Evolutionary conservation across 2,329 filamentous ascomycete genomes (phyloP).

Genomic region (Aquanectria penicillioides): DNA sequence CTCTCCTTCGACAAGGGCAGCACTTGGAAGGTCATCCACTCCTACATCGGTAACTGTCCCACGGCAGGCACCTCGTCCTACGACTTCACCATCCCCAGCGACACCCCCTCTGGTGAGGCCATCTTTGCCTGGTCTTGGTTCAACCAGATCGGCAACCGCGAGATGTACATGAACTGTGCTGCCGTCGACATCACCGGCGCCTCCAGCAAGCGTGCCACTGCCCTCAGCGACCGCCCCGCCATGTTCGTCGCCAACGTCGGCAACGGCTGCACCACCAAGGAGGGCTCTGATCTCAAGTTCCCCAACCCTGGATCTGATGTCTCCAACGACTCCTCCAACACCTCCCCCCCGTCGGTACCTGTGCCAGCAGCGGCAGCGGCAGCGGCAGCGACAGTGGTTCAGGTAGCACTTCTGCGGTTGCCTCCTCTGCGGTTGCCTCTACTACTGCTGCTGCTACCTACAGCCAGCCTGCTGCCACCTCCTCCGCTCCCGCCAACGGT

Average conservation of each 20-base stretch:
- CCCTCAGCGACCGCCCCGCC: slow-evolving; percentile 68
- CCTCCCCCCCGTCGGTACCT: slow-evolving; percentile 50
- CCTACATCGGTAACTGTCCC: slow-evolving; percentile 66
- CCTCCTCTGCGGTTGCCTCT: slow-evolving; percentile 24
- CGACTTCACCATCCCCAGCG: slow-evolving; percentile 72
- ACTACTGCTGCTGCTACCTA: slow-evolving; percentile 21
- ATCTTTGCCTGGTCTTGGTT: slow-evolving; percentile 83
- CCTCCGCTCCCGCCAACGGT: slow-evolving; percentile 34
- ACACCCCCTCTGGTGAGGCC: slow-evolving; percentile 69
- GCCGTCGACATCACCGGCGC: slow-evolving; percentile 68
- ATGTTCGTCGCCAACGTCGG: slow-evolving; percentile 78
- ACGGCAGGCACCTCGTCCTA: slow-evolving; percentile 59
- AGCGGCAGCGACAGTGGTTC: slow-evolving; percentile 18
- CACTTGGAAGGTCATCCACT: slow-evolving; percentile 74
- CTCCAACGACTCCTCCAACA: slow-evolving; percentile 48
- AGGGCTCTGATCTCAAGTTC: slow-evolving; percentile 69
- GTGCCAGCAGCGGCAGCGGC: slow-evolving; percentile 41
- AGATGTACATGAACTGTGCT: slow-evolving; percentile 91
- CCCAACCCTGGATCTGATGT: slow-evolving; percentile 72
- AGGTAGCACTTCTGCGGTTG: slow-evolving; percentile 20
- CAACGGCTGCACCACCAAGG: slow-evolving; percentile 67
- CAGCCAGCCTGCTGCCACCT: slow-evolving; percentile 37
- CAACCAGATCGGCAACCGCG: slow-evolving; percentile 79
- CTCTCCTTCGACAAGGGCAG: slow-evolving; percentile 78
- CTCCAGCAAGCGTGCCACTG: slow-evolving; percentile 44